Evolutionary conservation across 2,329 filamentous ascomycete species (phyloP).

Genomic region (Ploettnerulaceae sp.): DNA sequence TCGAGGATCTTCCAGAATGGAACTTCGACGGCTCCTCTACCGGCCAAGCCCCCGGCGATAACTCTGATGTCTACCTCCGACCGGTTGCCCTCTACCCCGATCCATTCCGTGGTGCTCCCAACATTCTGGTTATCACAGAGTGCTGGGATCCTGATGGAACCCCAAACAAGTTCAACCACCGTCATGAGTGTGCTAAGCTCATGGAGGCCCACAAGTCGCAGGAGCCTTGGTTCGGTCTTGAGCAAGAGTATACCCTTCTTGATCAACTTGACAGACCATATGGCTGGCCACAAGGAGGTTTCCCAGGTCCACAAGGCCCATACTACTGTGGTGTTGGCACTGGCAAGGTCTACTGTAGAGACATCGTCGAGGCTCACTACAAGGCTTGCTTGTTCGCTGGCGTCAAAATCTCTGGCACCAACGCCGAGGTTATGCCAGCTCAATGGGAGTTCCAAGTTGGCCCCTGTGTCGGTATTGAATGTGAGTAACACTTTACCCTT

Average conservation of each 20-base stretch:
- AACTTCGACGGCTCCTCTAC: conserved; percentile 89
- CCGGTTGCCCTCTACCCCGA: conserved; percentile 86
- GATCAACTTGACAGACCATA: conserved; percentile 83
- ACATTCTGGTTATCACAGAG: conserved; percentile 91
- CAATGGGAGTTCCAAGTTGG: conserved; percentile 99
- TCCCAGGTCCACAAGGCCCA: conserved; percentile 78
- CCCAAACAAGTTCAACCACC: conserved; percentile 98
- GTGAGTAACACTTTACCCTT: conserved; percentile 42
- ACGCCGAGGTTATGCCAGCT: conserved; percentile 96
- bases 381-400: conserved; percentile 79
- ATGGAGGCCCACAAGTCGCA: conserved; percentile 82
- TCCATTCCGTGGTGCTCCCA: conserved; percentile 83
- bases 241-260: conserved; percentile 95
- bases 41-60: conserved; percentile 85
- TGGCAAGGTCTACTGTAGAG: conserved; percentile 95
- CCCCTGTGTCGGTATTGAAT: conserved; percentile 79
- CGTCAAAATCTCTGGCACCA: conserved; percentile 94
- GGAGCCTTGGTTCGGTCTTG: conserved; percentile 94
- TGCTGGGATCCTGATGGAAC: conserved; percentile 91
- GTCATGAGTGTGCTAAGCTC: conserved; percentile 82
- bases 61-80: conserved; percentile 96
- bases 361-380: conserved; percentile 95
- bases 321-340: conserved; percentile 99
- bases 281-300: conserved; percentile 80
- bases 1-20: conserved; percentile 70